These are phyloP conservation scores for Populus nigra DNA, from an alignment of 345 rosid species.

Conservation along the genomic window DNA sequence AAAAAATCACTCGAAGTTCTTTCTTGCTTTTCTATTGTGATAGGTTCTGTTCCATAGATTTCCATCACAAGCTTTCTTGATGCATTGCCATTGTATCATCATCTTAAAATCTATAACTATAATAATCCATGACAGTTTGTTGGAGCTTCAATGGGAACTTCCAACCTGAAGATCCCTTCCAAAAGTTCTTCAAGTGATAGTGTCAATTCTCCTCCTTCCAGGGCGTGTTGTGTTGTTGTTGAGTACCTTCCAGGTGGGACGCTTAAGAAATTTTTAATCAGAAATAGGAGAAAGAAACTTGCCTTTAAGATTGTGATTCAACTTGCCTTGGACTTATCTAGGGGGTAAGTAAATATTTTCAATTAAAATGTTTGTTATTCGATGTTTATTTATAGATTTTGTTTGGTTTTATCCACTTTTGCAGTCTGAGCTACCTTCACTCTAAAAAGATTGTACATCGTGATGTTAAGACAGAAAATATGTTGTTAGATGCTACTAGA, in stretches of 20 bases:
- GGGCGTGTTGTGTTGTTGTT: conserved; percentile 35
- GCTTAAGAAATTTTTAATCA: conserved; percentile 32
- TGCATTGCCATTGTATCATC: not conserved
- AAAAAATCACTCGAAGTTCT: not conserved
- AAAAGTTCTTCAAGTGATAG: conserved; percentile 10
- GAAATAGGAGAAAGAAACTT: conserved; percentile 40
- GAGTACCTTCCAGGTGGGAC: conserved; percentile 39
- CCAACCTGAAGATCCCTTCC: conserved; percentile 30
- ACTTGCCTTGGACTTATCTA: conserved; percentile 38
- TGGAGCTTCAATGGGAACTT: conserved; percentile 42
- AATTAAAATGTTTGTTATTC: not conserved
- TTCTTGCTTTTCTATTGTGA: not conserved
- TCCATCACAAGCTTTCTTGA: not conserved
- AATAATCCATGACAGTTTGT: conserved; percentile 22
- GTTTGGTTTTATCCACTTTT: conserved; percentile 1
- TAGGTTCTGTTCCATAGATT: not conserved
- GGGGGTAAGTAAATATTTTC: conserved; percentile 30
- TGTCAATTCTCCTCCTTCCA: conserved; percentile 22
- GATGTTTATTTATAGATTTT: not conserved
- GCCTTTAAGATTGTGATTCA: conserved; percentile 36
- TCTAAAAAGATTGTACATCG: conserved; percentile 38
- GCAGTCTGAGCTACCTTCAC: conserved; percentile 37
- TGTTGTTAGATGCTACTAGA: conserved; percentile 27
- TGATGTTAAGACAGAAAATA: conserved; percentile 36
- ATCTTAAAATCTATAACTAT: conserved; percentile 1